phyloP scores from a whole-genome alignment of 2,329 filamentous ascomycete species.

The Calcarisporium arbuscula region DNA sequence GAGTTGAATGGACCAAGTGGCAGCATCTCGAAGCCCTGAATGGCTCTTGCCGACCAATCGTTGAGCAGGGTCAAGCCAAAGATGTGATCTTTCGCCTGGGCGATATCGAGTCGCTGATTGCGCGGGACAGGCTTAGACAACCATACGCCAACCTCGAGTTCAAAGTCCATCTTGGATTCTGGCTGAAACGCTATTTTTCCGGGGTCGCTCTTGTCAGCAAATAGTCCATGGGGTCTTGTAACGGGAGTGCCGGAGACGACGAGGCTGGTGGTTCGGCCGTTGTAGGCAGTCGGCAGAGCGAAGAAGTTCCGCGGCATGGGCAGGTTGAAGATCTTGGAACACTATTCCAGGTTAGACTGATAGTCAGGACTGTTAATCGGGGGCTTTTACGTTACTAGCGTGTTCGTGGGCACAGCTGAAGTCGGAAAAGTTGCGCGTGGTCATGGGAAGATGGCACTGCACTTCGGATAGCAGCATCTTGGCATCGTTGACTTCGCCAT shows the following conservation, averaged over 20 bases:
- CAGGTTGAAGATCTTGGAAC: not conserved
- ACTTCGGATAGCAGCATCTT: not conserved
- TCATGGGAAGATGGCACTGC: not conserved
- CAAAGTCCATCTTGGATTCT: constrained; percentile 51
- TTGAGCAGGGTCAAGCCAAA: constrained; percentile 63
- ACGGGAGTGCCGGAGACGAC: constrained; percentile 65
- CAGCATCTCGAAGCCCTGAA: constrained; percentile 50
- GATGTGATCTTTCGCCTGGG: constrained; percentile 56
- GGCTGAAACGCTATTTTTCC: not conserved
- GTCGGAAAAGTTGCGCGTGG: not conserved
- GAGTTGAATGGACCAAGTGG: constrained; percentile 52
- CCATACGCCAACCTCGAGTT: constrained; percentile 66
- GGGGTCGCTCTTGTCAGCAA: not conserved
- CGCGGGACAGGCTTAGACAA: constrained; percentile 54
- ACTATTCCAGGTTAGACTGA: not conserved
- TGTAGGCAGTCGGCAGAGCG: constrained; percentile 68
- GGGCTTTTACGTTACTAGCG: not conserved
- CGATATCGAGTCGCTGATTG: constrained; percentile 55
- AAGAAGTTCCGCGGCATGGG: constrained; percentile 51
- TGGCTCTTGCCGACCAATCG: constrained; percentile 52
- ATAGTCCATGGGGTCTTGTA: constrained; percentile 60
- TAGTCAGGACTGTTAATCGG: too few species aligned
- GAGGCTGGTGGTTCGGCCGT: constrained; percentile 64
- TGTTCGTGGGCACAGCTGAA: not conserved
- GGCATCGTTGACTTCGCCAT: not conserved